phyloP scores from a whole-genome alignment of 192 early-diverging fungal species.

The Linnemannia schmuckeri region DNA sequence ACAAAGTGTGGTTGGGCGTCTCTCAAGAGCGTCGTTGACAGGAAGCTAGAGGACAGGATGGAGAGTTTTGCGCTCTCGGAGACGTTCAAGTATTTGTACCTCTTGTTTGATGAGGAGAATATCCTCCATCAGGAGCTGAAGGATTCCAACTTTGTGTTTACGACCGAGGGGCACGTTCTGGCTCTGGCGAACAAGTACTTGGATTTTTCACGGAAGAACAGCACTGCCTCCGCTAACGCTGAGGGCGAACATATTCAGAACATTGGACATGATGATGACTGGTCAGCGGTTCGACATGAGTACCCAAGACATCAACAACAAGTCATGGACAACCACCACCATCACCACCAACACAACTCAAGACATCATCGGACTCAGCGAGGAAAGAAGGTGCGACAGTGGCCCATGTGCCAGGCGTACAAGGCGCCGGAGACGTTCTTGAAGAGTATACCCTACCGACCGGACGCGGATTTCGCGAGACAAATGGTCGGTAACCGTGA shows the following conservation, averaged over 20 bases:
- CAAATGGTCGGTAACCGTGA: slow-evolving; percentile 58
- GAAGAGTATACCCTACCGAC: slow-evolving; percentile 58
- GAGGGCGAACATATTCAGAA: slow-evolving; percentile 9
- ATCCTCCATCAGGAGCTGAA: slow-evolving; percentile 79
- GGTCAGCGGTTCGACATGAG: background rate
- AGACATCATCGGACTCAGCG: background rate
- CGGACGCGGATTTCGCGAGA: slow-evolving; percentile 65
- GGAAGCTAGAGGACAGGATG: slow-evolving; percentile 86
- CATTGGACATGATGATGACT: background rate
- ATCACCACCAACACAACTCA: background rate
- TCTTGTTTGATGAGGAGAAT: slow-evolving; percentile 90
- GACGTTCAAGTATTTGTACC: slow-evolving; percentile 96
- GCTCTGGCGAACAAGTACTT: slow-evolving; percentile 22
- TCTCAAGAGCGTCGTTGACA: slow-evolving; percentile 73
- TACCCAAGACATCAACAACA: slow-evolving; percentile 2
- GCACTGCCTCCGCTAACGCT: background rate
- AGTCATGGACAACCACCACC: background rate
- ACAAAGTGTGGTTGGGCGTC: slow-evolving; percentile 87
- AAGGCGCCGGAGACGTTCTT: slow-evolving; percentile 30
- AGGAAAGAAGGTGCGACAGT: background rate
- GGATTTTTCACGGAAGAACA: background rate
- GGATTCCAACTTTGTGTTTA: slow-evolving; percentile 89
- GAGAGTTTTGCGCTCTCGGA: slow-evolving; percentile 96
- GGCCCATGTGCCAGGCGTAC: slow-evolving; percentile 37
- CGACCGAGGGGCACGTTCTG: slow-evolving; percentile 71